phyloP scores from a whole-genome alignment of 352 stramenopile species.

The Globisporangium cederbergense region DNA sequence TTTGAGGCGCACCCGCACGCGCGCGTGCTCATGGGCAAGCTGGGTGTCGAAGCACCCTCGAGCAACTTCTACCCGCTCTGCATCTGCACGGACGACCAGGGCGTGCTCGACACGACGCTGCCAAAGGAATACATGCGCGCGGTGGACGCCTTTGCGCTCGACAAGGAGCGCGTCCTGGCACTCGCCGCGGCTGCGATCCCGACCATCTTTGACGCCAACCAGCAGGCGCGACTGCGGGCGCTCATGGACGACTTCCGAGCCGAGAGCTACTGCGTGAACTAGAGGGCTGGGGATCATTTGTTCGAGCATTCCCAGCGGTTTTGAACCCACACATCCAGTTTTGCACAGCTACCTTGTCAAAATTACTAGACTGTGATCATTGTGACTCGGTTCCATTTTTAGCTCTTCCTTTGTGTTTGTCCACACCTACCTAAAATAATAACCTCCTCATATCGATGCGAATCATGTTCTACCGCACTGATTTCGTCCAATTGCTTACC shows the following conservation, averaged over 20 bases:
- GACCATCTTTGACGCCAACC: slow-evolving; percentile 56
- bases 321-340: background rate
- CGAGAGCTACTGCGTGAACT: background rate
- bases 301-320: background rate
- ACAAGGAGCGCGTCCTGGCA: slow-evolving; percentile 31
- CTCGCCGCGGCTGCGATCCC: slow-evolving; percentile 45
- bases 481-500: slow-evolving; percentile 4
- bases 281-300: background rate
- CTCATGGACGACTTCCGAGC: slow-evolving; percentile 24
- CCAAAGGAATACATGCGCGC: slow-evolving; percentile 87
- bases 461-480: background rate
- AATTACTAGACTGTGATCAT: background rate
- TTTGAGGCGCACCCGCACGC: slow-evolving; percentile 83
- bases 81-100: slow-evolving; percentile 92
- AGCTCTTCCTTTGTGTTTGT: background rate
- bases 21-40: slow-evolving; percentile 39
- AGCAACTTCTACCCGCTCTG: slow-evolving; percentile 65
- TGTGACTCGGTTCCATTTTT: background rate
- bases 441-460: background rate
- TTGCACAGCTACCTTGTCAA: background rate
- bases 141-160: slow-evolving; percentile 68
- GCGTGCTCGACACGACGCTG: slow-evolving; percentile 88
- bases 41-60: background rate
- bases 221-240: slow-evolving; percentile 24
- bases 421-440: background rate